Evolutionary conservation across 2,329 filamentous ascomycete species (phyloP).

Genomic region (Paramyrothecium roridum): DNA sequence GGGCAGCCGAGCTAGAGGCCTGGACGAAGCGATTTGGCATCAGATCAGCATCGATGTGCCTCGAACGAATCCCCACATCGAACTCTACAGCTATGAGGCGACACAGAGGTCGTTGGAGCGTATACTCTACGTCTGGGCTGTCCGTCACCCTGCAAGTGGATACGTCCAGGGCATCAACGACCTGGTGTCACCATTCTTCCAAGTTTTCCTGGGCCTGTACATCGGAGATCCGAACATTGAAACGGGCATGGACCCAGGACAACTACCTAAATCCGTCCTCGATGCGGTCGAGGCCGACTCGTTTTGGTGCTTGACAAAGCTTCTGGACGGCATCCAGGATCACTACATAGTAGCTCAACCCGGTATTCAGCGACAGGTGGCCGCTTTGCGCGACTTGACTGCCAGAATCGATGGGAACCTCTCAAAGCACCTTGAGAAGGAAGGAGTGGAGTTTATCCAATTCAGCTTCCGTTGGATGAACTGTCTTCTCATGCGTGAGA

Average conservation of each 20-base stretch:
- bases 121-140: constrained; percentile 96
- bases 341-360: constrained; percentile 98
- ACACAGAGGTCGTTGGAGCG: constrained; percentile 92
- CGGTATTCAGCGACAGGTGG: constrained; percentile 91
- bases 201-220: constrained; percentile 92
- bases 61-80: constrained; percentile 91
- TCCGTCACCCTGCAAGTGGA: constrained; percentile 92
- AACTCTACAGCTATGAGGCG: constrained; percentile 92
- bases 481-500: constrained; percentile 94
- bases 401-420: constrained; percentile 81
- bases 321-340: constrained; percentile 98
- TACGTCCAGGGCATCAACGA: constrained; percentile 99
- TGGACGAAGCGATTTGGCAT: constrained; percentile 98
- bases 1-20: constrained; percentile 54
- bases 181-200: constrained; percentile 95
- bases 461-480: constrained; percentile 99
- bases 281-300: constrained; percentile 97
- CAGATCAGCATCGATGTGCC: constrained; percentile 99
- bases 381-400: constrained; percentile 83
- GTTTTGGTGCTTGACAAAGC: constrained; percentile 97
- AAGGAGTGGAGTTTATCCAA: constrained; percentile 97
- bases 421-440: constrained; percentile 83
- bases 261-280: constrained; percentile 83
- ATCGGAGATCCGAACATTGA: constrained; percentile 93
- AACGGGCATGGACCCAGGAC: constrained; percentile 93